Conservation (phyloP, 2,329 filamentous ascomycete species). For the Chaetomium strumarium region DNA sequence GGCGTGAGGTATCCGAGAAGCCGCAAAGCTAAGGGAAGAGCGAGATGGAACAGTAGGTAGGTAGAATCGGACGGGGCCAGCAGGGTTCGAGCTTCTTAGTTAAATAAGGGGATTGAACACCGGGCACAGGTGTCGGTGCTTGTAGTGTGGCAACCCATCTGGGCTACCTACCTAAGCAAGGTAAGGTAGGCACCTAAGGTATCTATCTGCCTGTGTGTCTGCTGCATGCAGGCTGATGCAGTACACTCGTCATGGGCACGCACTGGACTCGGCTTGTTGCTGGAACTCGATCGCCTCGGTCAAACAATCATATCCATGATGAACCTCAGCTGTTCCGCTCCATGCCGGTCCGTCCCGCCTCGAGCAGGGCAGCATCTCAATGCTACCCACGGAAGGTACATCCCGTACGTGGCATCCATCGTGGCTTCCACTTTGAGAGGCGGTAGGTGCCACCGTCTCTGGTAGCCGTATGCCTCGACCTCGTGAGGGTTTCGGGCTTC, state of each 20-base stretch:
- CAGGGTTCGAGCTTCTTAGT: neutral
- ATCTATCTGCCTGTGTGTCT: neutral
- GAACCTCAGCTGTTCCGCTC: neutral
- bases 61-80: neutral
- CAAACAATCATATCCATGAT: neutral
- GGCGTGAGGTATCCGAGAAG: neutral
- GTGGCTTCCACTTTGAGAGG: neutral
- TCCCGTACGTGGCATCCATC: neutral
- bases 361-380: neutral
- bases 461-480: neutral
- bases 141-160: neutral
- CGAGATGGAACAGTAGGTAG: neutral
- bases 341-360: neutral
- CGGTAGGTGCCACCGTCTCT: neutral
- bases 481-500: conserved; percentile 1
- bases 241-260: neutral
- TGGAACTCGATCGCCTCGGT: neutral
- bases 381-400: too few relatives aligned
- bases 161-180: too few relatives aligned
- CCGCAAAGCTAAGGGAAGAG: neutral
- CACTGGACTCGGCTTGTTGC: conserved; percentile 1
- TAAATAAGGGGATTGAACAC: conserved; percentile 1
- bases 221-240: conserved; percentile 1
- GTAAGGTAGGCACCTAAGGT: too few relatives aligned
- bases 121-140: neutral